phyloP scores from a whole-genome alignment of 257 asterid species.

The Plectranthus barbatus region DNA sequence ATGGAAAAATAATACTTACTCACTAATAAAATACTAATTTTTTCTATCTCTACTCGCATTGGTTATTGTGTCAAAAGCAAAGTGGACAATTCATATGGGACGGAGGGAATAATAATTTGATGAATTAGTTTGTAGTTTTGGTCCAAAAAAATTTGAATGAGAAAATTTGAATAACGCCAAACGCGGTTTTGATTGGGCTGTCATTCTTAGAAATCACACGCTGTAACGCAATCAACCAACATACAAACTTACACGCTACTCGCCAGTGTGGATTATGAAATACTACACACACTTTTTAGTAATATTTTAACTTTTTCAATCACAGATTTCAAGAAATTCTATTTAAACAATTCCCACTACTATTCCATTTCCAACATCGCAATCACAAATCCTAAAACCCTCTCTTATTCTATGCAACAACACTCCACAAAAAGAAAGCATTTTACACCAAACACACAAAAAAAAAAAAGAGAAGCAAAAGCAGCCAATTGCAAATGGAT shows the following conservation, averaged over 20 bases:
- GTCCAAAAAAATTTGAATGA: background rate
- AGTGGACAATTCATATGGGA: too few relatives aligned
- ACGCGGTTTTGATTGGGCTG: constrained; percentile 38
- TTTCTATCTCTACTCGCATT: too few relatives aligned
- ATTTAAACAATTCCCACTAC: constrained; percentile 31
- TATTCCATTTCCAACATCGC: constrained; percentile 25
- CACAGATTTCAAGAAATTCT: background rate
- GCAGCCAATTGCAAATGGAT: constrained; percentile 31
- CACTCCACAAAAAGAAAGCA: constrained; percentile 14
- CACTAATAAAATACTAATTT: too few relatives aligned
- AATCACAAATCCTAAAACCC: background rate
- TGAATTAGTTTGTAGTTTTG: background rate
- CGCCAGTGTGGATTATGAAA: constrained; percentile 20
- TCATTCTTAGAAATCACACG: constrained; percentile 31
- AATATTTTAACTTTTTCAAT: background rate
- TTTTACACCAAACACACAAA: constrained; percentile 5
- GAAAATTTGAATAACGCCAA: background rate
- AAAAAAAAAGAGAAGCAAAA: too few relatives aligned
- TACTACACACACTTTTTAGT: background rate
- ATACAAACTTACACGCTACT: constrained; percentile 14
- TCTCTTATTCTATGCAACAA: constrained; percentile 16
- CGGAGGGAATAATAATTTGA: too few relatives aligned
- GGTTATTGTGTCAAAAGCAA: too few relatives aligned
- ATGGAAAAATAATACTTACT: too few relatives aligned
- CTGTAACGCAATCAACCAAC: constrained; percentile 19